phyloP scores from a whole-genome alignment of 75 land plant genomes.

The Pseudotsuga menziesii region DNA sequence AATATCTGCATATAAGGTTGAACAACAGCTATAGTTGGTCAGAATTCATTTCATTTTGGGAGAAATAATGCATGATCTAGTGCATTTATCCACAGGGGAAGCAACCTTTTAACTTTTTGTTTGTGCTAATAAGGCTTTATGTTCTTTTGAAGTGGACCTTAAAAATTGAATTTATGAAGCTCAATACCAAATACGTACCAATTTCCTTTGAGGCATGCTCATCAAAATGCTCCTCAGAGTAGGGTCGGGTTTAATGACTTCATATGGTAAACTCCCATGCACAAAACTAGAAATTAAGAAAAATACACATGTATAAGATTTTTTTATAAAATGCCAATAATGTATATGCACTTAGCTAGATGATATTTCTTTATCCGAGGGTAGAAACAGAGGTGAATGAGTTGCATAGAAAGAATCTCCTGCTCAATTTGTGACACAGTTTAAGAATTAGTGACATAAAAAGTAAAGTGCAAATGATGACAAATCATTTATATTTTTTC shows the following conservation, averaged over 20 bases:
- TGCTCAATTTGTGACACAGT: too few species aligned
- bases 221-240: slow-evolving; percentile 40
- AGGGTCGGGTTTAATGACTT: slow-evolving; percentile 53
- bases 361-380: background rate
- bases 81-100: too few species aligned
- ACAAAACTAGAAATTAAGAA: slow-evolving; percentile 39
- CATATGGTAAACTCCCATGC: slow-evolving; percentile 77
- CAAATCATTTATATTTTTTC: background rate
- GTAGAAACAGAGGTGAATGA: background rate
- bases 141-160: background rate
- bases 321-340: background rate
- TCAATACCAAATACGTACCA: slow-evolving; percentile 26
- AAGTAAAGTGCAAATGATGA: too few species aligned
- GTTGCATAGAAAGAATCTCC: background rate
- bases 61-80: background rate
- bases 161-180: background rate
- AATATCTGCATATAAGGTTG: slow-evolving; percentile 23
- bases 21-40: background rate
- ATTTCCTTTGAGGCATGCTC: slow-evolving; percentile 69
- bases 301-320: background rate
- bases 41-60: background rate
- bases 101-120: too few species aligned
- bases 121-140: background rate
- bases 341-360: background rate
- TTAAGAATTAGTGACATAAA: too few species aligned